A percentile compares a stretch with the other conserved stretches of the same genome.
Conservation (phyloP, 768 basidiomycete species). For the Macrolepiota fuliginosa region DNA sequence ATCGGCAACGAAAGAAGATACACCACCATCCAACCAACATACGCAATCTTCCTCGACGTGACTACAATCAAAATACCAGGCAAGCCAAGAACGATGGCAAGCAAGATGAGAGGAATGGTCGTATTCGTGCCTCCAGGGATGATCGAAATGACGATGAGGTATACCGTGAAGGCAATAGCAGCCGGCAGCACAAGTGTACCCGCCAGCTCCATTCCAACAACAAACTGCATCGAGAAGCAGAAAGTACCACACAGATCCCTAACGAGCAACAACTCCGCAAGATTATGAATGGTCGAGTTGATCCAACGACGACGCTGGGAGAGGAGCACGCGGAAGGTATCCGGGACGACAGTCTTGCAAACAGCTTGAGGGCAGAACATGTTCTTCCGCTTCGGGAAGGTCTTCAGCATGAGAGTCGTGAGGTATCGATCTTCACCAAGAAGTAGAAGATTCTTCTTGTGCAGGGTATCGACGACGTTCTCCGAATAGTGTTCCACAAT, state of each 20-base stretch:
- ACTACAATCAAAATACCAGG: slow-evolving; percentile 95
- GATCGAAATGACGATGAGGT: slow-evolving; percentile 86
- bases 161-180: slow-evolving; percentile 95
- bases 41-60: slow-evolving; percentile 90
- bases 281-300: slow-evolving; percentile 97
- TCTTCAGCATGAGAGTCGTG: slow-evolving; percentile 96
- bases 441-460: slow-evolving; percentile 97
- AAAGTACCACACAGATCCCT: slow-evolving; percentile 99
- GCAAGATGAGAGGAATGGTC: slow-evolving; percentile 87
- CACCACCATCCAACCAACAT: slow-evolving; percentile 96
- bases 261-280: slow-evolving; percentile 92
- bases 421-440: slow-evolving; percentile 99
- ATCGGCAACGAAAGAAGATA: slow-evolving; percentile 92
- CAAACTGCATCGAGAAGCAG: slow-evolving; percentile 99
- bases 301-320: slow-evolving; percentile 99
- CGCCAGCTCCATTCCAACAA: slow-evolving; percentile 96
- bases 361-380: slow-evolving; percentile 98
- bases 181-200: slow-evolving; percentile 97
- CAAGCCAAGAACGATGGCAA: slow-evolving; percentile 93
- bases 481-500: slow-evolving; percentile 99
- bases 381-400: slow-evolving; percentile 99
- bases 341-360: slow-evolving; percentile 98
- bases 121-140: slow-evolving; percentile 78
- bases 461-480: slow-evolving; percentile 97
- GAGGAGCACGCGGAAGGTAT: slow-evolving; percentile 89